Evolutionary conservation across 2,329 filamentous ascomycete species (phyloP), one percentile per base, ranked within the genome.

Genomic region (Penicillium sp.): DNA sequence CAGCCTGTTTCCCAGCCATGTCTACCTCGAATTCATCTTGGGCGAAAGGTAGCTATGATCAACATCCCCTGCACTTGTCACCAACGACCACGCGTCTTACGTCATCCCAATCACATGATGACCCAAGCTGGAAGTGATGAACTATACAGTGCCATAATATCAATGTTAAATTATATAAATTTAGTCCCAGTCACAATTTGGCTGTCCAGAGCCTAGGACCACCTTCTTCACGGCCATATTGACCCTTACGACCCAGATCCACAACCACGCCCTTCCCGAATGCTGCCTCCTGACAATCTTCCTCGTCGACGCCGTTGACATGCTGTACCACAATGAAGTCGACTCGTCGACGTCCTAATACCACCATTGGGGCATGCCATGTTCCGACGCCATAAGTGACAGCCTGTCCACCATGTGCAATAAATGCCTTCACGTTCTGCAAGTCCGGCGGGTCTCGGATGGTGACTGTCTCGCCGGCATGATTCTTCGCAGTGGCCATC

Each of bases 311-410:
- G 2, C 85, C 88, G 63, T 93, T 96, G 22, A 81, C 80, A 68
- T 85, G 92, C 68, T 96, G 90, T 50, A 85, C 77, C 2, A 96
- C 90, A 4, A 94, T 77, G 62, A 95, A 96, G 59, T 92, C 86
- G 32, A 95, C 71, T 13, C 80, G 73, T 37, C 70, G 66, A 30
- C 67, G 62, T 1, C 89, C 89, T 32, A 96, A 65, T 11, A 86
- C 88, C 10, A 88, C 84, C 90, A 98, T 96, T 0, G 92, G 92
- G 44, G 90, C 88, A 70, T 98, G 92, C 90, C 82, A 98, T 37
- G 88, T 95, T 4, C 87, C 92, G 1, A 85, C 80, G 1, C 77
- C 87, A 62, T 96, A 98, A 2, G 88, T 95, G 10, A 98, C 86
- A 8, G 87, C 89, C 68, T 95, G 87, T 15, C 75, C 73, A 2